Percentiles rank a stretch among this genome's conserved stretches.
Evolutionary conservation across 495 filamentous ascomycete genomes (phyloP).

Genomic region (Hapsidospora chrysogenum): DNA sequence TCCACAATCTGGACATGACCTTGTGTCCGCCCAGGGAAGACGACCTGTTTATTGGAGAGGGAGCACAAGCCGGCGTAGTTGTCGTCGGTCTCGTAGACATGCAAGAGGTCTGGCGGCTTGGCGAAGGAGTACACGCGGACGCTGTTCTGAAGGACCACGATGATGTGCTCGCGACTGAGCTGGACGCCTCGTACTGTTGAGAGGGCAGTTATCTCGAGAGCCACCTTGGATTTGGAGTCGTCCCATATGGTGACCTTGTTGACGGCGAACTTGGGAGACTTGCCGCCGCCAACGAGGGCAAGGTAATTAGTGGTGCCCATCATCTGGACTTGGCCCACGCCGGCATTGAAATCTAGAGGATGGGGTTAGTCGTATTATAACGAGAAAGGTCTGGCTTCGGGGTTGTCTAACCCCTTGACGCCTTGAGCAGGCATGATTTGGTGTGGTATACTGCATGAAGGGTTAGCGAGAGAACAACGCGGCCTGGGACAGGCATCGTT

Average conservation of each 20-base stretch:
- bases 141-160: conserved; percentile 67
- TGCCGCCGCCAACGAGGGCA: conserved; percentile 80
- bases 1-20: conserved; percentile 92
- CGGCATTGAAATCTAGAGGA: conserved; percentile 60
- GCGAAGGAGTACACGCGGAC: conserved; percentile 72
- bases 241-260: conserved; percentile 96
- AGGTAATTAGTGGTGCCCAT: conserved; percentile 77
- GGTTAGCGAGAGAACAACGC: too few species aligned
- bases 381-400: too few species aligned
- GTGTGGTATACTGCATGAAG: conserved; percentile 52
- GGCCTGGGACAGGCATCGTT: conserved; percentile 15
- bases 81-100: conserved; percentile 70
- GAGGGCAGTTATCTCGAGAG: conserved; percentile 34
- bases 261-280: conserved; percentile 66
- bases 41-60: conserved; percentile 51
- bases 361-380: background rate
- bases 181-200: conserved; percentile 63
- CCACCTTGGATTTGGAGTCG: conserved; percentile 59
- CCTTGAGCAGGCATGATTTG: conserved; percentile 58
- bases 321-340: conserved; percentile 73
- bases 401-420: conserved; percentile 25
- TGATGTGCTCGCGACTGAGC: conserved; percentile 60
- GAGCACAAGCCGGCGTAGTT: conserved; percentile 73
- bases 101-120: conserved; percentile 53
- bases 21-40: conserved; percentile 67